phyloP scores from a whole-genome alignment of 163 green algal genomes.

The Prototheca wickerhamii region DNA sequence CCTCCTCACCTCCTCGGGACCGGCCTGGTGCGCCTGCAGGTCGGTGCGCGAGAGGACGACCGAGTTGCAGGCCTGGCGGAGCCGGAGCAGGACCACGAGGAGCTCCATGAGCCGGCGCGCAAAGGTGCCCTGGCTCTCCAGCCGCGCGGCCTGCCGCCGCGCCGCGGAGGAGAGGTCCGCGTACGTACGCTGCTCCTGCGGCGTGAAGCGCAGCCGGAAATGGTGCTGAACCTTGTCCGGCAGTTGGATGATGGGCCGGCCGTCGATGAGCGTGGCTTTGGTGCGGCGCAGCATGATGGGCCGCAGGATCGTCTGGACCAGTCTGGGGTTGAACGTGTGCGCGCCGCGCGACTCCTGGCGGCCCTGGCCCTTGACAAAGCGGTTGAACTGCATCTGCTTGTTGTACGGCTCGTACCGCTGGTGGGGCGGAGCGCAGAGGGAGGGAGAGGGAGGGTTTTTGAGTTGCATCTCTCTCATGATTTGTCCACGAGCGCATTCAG shows the following conservation, averaged over 20 bases:
- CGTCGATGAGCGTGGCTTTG: constrained; percentile 65
- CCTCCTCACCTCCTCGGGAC: background rate
- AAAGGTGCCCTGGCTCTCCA: too few relatives aligned
- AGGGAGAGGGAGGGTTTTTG: background rate
- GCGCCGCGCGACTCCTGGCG: constrained; percentile 5
- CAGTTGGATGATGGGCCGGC: constrained; percentile 66
- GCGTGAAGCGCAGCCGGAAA: constrained; percentile 25
- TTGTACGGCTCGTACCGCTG: constrained; percentile 64
- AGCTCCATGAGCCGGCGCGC: constrained; percentile 38
- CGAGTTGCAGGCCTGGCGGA: constrained; percentile 87
- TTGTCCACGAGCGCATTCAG: background rate
- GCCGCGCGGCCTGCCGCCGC: too few relatives aligned
- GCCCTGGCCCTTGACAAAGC: constrained; percentile 39
- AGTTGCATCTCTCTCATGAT: background rate
- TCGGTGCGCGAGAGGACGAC: constrained; percentile 50
- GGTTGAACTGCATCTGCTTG: constrained; percentile 50
- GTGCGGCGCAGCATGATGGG: constrained; percentile 70
- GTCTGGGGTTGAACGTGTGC: background rate
- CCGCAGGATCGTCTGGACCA: constrained; percentile 17
- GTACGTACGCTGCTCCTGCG: constrained; percentile 29
- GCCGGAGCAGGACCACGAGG: constrained; percentile 65
- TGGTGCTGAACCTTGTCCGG: constrained; percentile 35
- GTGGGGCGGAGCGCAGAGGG: background rate
- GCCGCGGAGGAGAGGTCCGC: too few relatives aligned
- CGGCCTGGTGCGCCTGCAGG: background rate